Evolutionary conservation across 176 grass and related monocot genomes (phyloP).

Genomic region (Oryza officinalis): DNA sequence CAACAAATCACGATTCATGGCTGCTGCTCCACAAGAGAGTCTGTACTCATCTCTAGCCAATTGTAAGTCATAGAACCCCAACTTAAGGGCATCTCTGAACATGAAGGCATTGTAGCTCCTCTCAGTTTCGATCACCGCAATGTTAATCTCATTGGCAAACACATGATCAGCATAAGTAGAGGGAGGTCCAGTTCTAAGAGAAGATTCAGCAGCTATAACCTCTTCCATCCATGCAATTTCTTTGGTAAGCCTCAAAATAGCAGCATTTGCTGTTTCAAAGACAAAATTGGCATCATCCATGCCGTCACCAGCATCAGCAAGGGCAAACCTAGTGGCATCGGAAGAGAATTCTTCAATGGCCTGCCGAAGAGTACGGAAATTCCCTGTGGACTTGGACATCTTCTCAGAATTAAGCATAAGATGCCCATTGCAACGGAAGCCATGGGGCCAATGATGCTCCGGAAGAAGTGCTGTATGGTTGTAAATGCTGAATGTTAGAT

Average conservation of each 20-base stretch:
- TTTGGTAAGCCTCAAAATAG: slow-evolving; percentile 79
- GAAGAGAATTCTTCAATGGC: slow-evolving; percentile 70
- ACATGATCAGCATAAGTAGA: slow-evolving; percentile 65
- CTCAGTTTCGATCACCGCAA: slow-evolving; percentile 65
- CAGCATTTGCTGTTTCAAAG: slow-evolving; percentile 81
- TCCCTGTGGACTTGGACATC: slow-evolving; percentile 89
- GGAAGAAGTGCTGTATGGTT: slow-evolving; percentile 70
- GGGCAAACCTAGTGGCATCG: slow-evolving; percentile 81
- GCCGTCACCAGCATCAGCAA: slow-evolving; percentile 86
- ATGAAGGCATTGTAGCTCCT: slow-evolving; percentile 73
- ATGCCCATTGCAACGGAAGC: slow-evolving; percentile 83
- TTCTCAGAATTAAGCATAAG: slow-evolving; percentile 93
- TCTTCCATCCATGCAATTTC: slow-evolving; percentile 93
- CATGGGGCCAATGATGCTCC: slow-evolving; percentile 68
- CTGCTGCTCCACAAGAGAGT: slow-evolving; percentile 60
- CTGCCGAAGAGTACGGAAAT: slow-evolving; percentile 68
- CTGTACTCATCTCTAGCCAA: slow-evolving; percentile 77
- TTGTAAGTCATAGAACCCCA: slow-evolving; percentile 83
- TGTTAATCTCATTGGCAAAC: slow-evolving; percentile 80
- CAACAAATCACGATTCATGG: slow-evolving; percentile 44
- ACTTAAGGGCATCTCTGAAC: slow-evolving; percentile 79
- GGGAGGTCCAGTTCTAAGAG: slow-evolving; percentile 48
- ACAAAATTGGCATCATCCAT: slow-evolving; percentile 96
- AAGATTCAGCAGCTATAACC: slow-evolving; percentile 57
- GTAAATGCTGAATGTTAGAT: slow-evolving; percentile 81